phyloP scores from a whole-genome alignment of 2,329 filamentous ascomycete genomes.

The Arthrobotrys sphaeroides region DNA sequence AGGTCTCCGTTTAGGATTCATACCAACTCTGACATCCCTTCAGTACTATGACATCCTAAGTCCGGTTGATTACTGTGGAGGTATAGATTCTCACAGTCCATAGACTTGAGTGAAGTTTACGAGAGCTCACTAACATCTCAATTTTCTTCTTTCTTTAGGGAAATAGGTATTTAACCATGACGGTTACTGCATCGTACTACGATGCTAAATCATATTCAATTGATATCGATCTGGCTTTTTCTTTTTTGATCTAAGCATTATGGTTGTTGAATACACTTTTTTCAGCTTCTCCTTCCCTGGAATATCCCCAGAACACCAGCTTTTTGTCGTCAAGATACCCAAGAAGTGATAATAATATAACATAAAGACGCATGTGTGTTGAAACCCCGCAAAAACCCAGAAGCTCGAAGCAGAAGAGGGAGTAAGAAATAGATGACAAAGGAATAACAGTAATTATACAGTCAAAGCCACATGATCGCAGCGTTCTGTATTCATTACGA shows the following conservation, averaged over 20 bases:
- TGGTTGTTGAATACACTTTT: constrained; percentile 54
- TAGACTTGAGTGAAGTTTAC: not conserved
- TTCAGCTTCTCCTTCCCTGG: constrained; percentile 35
- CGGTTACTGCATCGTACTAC: not conserved
- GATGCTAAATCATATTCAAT: not conserved
- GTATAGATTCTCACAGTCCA: not conserved
- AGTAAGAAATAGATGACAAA: not conserved
- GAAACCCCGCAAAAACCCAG: constrained; percentile 49
- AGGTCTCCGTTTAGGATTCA: constrained; percentile 1
- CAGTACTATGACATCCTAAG: not conserved
- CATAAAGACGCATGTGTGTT: constrained; percentile 37
- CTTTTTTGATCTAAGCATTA: not conserved
- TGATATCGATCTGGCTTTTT: constrained; percentile 7
- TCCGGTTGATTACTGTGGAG: constrained; percentile 1
- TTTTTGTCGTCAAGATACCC: constrained; percentile 35
- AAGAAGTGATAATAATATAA: constrained; percentile 26
- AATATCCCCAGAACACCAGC: constrained; percentile 50
- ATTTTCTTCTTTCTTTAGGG: not conserved
- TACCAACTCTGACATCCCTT: not conserved
- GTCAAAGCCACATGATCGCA: not conserved
- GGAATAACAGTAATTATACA: not conserved
- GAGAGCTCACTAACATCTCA: not conserved
- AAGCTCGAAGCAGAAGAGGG: constrained; percentile 3
- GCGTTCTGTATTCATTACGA: not conserved
- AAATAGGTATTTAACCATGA: not conserved